Percentiles rank a stretch among this genome's conserved stretches.
Evolutionary conservation across 192 early-diverging fungal genomes (phyloP).

Genomic region (Mortierella antarctica): DNA sequence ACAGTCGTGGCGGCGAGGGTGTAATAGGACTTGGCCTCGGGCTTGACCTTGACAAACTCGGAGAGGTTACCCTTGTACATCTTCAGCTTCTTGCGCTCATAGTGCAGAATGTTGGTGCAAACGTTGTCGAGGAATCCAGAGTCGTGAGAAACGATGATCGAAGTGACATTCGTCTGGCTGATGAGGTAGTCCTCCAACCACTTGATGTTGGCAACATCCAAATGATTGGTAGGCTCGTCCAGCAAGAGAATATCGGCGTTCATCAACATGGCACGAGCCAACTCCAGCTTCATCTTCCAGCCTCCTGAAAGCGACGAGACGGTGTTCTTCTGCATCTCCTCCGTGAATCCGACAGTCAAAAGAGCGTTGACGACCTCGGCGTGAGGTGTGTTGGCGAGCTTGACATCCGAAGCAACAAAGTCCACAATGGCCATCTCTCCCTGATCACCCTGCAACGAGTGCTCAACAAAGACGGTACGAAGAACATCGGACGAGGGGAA

Average conservation of each 20-base stretch:
- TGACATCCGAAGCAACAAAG: constrained; percentile 70
- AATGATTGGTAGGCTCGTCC: constrained; percentile 91
- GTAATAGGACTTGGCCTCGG: constrained; percentile 85
- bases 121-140: constrained; percentile 86
- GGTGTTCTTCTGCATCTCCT: constrained; percentile 68
- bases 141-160: constrained; percentile 88
- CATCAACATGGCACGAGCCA: constrained; percentile 88
- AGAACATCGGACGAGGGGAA: constrained; percentile 73
- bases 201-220: constrained; percentile 74
- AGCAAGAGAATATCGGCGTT: constrained; percentile 87
- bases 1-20: constrained; percentile 70
- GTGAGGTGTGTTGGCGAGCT: constrained; percentile 67
- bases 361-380: constrained; percentile 62
- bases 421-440: constrained; percentile 78
- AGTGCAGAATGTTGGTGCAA: constrained; percentile 88
- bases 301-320: constrained; percentile 84
- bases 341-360: constrained; percentile 75
- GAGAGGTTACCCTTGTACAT: constrained; percentile 81
- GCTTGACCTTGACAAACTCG: constrained; percentile 81
- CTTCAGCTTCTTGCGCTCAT: constrained; percentile 86
- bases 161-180: constrained; percentile 79
- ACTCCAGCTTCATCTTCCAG: constrained; percentile 93
- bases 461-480: constrained; percentile 84
- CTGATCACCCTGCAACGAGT: constrained; percentile 78
- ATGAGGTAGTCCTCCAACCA: constrained; percentile 80